Base-by-base conservation (phyloP, 306 rosid species). In the Trifolium pratense region DNA sequence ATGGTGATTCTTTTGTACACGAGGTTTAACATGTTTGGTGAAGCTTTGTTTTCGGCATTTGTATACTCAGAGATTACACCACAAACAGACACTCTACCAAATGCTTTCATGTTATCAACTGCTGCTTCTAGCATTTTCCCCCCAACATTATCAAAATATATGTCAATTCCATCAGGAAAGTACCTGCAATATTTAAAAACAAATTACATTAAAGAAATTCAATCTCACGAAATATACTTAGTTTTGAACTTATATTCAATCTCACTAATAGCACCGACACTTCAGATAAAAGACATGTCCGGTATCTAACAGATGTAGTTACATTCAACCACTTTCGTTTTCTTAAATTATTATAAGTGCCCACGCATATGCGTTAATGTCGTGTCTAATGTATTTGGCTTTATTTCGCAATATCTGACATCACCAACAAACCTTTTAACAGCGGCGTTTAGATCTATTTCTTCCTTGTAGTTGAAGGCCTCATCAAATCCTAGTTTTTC, bases 111-210 rank as follows among this genome's bases (percentile, higher is more conserved):
- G 73, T 90, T 92, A 0, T 55, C 71, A 67, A 90, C 66, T 0
- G 96, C 87, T 49, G 94, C 98, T 42, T 90, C 91, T n/a, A 84
- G 79, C 87, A 88, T 90, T 60, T 84, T 86, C 1, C 58, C 89
- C 5, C 96, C 96, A 43, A 92, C 98, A 37, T 92, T 92, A 85
- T 92, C 97, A 34, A 92, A 90, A 70, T 87, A 92, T 63, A 92
- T 75, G 42, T 92, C 96, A 62, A 92, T 90, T 49, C 97, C 97
- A 32, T 83, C 83, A 0, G 94, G 94, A 65, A 90, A 92, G 77
- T 75, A 79, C 85, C 92, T 89, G 77, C 0, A 55, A 70, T 53
- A 53, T 18, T 36, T 23, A 32, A 68, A 68, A 34, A 21, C 6
- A 65, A 69, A 62, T 56, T 12, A 61, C 17, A 16, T 62, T 26